These are phyloP conservation scores for Prorocentrum cordatum DNA, from an alignment of 169 alveolate genomes.

Conservation along the genomic window DNA sequence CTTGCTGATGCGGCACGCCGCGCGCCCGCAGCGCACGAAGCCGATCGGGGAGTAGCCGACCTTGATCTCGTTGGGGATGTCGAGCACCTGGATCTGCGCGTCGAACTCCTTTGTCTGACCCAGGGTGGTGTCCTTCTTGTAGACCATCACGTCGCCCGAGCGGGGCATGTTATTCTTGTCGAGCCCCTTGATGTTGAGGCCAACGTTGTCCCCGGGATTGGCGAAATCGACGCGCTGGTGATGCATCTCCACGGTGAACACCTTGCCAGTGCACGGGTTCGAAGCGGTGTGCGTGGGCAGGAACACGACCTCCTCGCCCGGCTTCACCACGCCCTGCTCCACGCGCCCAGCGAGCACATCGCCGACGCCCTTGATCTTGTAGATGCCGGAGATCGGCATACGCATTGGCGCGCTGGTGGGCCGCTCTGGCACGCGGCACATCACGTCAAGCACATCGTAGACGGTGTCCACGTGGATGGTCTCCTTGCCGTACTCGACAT, in stretches of 20 bases:
- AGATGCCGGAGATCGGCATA: constrained; percentile 74
- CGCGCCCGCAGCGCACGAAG: constrained; percentile 94
- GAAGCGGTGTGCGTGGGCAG: constrained; percentile 44
- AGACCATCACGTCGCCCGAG: constrained; percentile 89
- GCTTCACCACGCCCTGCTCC: constrained; percentile 93
- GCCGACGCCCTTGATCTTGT: constrained; percentile 98
- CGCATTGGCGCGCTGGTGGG: constrained; percentile 12
- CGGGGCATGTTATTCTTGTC: constrained; percentile 82
- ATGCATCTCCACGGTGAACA: constrained; percentile 95
- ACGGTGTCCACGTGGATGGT: constrained; percentile 20
- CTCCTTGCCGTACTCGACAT: constrained; percentile 22
- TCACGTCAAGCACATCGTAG: not conserved
- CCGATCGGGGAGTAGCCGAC: constrained; percentile 94
- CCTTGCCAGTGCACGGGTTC: constrained; percentile 27
- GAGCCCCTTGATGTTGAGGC: constrained; percentile 2
- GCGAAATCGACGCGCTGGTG: constrained; percentile 90
- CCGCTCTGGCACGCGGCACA: constrained; percentile 15
- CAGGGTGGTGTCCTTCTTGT: constrained; percentile 91
- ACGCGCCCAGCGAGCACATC: constrained; percentile 99
- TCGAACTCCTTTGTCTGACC: constrained; percentile 92
- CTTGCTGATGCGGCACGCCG: constrained; percentile 90
- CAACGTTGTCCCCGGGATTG: constrained; percentile 69
- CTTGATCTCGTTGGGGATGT: constrained; percentile 93
- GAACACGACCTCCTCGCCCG: constrained; percentile 80
- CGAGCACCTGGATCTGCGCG: constrained; percentile 91